Base-by-base conservation (phyloP, 2,329 filamentous ascomycete genomes). In the Talaromyces marneffei region DNA sequence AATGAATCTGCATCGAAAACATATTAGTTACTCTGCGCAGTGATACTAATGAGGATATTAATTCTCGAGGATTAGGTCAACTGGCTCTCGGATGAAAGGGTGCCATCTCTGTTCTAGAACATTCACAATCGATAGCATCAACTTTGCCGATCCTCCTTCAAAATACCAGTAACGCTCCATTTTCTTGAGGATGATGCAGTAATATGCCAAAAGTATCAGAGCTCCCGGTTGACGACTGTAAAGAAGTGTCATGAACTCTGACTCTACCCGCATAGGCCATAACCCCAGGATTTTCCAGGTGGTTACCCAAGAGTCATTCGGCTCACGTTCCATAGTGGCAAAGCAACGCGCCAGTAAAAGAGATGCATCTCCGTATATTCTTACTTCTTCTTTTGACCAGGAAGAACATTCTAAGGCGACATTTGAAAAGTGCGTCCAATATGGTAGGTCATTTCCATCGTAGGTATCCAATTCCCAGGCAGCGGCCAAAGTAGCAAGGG, bases 101-200 rank as follows among this genome's bases (percentile, higher is more conserved):
- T 59, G 46, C 46, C 57, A 59, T 23, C 25, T 33, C 16, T 53
- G 35, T 10, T 59, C 57, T 4, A 59, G 18, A 10, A 54, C 33
- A 8, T 12, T 42, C 23, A 54, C 4, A 42, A 59, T 59, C 10
- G 57, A 54, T 0, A 37, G 6, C 25, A 59, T 44, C 12, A 60
- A 23, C 18, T 35, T 44, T 27, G 20, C 50, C 3, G 58, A 48
- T 16, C 74, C 73, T 1, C 71, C 72, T 2, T 70, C 60, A 61
- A 75, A 68, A 65, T 74, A 77, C 74, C 75, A 78, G 58, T 71
- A 70, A 4, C 65, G 62, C 59, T 76, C 74, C 5, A 74, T 66
- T 5, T 66, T 66, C 23, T 70, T 68, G 2, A 78, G 64, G 7
- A 75, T 64, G 12, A 74, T 68, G 14, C 72, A 69, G 61, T 76